Evolutionary conservation across 352 stramenopile species (phyloP).

Genomic region (Pythium rhizo-oryzae): DNA sequence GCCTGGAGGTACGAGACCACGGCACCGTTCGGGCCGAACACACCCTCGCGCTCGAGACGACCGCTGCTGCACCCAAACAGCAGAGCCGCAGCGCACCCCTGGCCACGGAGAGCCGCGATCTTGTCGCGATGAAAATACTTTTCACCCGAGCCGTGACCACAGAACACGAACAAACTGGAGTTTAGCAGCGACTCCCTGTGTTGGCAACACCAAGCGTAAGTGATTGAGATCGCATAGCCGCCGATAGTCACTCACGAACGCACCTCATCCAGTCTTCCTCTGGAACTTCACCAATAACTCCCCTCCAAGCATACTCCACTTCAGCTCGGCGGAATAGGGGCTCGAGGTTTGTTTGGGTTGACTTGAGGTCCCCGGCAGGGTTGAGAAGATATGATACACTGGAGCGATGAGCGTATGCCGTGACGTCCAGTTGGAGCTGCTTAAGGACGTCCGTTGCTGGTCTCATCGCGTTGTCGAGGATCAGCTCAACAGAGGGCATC

Average conservation of each 20-base stretch:
- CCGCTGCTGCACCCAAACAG: conserved; percentile 98
- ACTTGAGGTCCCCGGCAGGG: conserved; percentile 67
- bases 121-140: conserved; percentile 88
- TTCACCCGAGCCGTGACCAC: conserved; percentile 96
- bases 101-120: conserved; percentile 50
- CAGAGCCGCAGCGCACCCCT: conserved; percentile 80
- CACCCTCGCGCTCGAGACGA: conserved; percentile 76
- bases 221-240: not conserved
- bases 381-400: conserved; percentile 73
- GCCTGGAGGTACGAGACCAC: conserved; percentile 94
- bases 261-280: conserved; percentile 59
- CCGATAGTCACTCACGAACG: conserved; percentile 2
- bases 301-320: conserved; percentile 53
- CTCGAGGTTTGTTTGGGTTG: conserved; percentile 60
- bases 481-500: conserved; percentile 75
- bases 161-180: conserved; percentile 96
- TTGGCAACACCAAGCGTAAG: not conserved
- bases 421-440: not conserved
- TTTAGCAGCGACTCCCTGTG: conserved; percentile 36
- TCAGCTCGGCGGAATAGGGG: conserved; percentile 45
- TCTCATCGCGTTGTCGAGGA: conserved; percentile 35
- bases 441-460: conserved; percentile 22
- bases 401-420: conserved; percentile 3
- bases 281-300: conserved; percentile 49
- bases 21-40: conserved; percentile 95